Conservation (phyloP, 768 basidiomycete genomes). For the Pulveroboletus sp. region DNA sequence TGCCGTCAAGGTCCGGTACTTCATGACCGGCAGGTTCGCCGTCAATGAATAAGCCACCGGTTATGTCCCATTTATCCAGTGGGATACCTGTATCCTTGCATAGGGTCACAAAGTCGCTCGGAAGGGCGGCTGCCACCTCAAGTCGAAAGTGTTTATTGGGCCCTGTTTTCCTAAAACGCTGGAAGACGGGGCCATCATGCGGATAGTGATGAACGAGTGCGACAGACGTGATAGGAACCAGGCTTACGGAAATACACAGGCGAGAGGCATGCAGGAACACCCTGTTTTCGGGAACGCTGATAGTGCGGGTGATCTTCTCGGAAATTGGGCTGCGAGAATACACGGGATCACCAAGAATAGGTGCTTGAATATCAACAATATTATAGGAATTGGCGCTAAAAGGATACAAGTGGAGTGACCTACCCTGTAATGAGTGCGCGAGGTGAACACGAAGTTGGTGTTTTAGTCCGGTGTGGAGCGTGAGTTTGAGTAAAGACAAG, state of each 20-base stretch:
- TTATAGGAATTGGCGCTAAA: background rate
- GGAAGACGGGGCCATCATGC: conserved; percentile 1
- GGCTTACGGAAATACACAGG: conserved; percentile 50
- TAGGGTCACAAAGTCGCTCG: conserved; percentile 47
- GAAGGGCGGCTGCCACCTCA: conserved; percentile 53
- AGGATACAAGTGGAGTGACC: conserved; percentile 8
- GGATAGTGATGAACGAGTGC: background rate
- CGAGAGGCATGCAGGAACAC: conserved; percentile 60
- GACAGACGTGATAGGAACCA: background rate
- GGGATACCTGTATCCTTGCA: conserved; percentile 45
- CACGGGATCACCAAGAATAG: conserved; percentile 58
- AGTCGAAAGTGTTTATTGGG: conserved; percentile 48
- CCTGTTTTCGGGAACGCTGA: conserved; percentile 40
- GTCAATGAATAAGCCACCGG: conserved; percentile 47
- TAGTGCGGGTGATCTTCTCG: conserved; percentile 25
- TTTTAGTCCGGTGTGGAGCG: conserved; percentile 58
- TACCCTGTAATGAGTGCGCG: conserved; percentile 47
- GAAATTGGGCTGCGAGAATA: conserved; percentile 40
- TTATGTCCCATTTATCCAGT: conserved; percentile 31
- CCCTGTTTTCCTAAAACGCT: conserved; percentile 48
- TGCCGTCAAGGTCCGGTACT: conserved; percentile 38
- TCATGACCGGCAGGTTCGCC: conserved; percentile 33
- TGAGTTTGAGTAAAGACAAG: conserved; percentile 52
- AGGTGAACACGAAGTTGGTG: conserved; percentile 70
- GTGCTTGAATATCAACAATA: conserved; percentile 39